phyloP scores from a whole-genome alignment of 2,329 filamentous ascomycete genomes.

The Xylaria hypoxylon region DNA sequence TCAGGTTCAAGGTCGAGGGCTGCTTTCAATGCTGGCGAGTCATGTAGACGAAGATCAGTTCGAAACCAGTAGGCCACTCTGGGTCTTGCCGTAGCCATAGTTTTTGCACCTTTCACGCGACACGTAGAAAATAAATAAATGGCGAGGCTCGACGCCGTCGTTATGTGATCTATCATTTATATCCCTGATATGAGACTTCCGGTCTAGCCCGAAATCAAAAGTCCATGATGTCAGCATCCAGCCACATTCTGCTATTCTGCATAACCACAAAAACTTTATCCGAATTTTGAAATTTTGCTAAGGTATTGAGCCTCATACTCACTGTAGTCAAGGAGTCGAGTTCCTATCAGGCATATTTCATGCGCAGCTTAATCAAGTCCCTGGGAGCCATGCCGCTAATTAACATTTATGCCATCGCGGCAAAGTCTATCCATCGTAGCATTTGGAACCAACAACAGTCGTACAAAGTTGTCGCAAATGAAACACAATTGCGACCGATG shows the following conservation, averaged over 20 bases:
- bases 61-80: conserved; percentile 82
- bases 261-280: background rate
- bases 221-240: conserved; percentile 39
- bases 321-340: background rate
- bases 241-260: conserved; percentile 17
- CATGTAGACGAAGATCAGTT: conserved; percentile 81
- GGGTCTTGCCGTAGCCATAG: conserved; percentile 50
- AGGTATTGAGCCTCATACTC: background rate
- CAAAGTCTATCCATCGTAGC: background rate
- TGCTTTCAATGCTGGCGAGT: conserved; percentile 78
- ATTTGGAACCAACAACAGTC: background rate
- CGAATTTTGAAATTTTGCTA: background rate
- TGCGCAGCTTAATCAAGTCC: conserved; percentile 2
- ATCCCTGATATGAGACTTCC: conserved; percentile 2
- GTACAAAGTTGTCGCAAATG: background rate
- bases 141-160: background rate
- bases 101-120: background rate
- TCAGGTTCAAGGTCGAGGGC: conserved; percentile 76
- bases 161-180: background rate
- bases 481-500: background rate
- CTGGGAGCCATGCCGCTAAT: background rate
- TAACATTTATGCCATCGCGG: background rate
- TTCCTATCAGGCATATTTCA: background rate
- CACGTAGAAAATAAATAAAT: background rate
- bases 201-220: conserved; percentile 24